phyloP scores from a whole-genome alignment of 768 basidiomycete species.

The Lactarius akahatsu region DNA sequence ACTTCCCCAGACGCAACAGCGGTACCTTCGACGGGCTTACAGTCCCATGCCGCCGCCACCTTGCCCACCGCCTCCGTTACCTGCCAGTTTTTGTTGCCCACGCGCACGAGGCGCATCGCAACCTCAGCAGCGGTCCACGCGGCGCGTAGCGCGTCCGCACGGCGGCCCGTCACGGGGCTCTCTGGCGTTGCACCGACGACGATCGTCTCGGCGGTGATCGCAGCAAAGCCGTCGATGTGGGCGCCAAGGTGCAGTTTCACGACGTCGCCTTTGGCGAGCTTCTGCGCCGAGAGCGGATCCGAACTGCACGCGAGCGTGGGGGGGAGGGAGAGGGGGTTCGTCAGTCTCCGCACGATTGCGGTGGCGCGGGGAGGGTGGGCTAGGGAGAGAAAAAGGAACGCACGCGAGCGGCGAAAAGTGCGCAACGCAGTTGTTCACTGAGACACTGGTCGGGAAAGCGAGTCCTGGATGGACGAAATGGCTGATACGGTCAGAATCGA shows the following conservation, averaged over 20 bases:
- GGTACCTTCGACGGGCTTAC: conserved; percentile 91
- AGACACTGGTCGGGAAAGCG: conserved; percentile 92
- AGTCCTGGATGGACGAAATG: conserved; percentile 51
- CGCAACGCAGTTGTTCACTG: conserved; percentile 92
- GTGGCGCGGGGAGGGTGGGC: too few relatives aligned
- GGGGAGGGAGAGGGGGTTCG: conserved; percentile 23
- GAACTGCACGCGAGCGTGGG: conserved; percentile 48
- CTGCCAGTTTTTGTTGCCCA: conserved; percentile 92
- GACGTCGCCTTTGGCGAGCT: conserved; percentile 80
- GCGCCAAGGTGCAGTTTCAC: conserved; percentile 97
- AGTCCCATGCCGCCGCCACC: conserved; percentile 69
- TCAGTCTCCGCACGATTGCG: background rate
- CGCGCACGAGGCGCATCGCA: conserved; percentile 88
- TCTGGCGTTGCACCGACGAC: conserved; percentile 76
- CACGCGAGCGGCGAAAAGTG: conserved; percentile 96
- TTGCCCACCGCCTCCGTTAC: conserved; percentile 85
- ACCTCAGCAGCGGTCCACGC: conserved; percentile 92
- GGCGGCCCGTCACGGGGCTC: conserved; percentile 77
- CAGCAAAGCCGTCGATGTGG: conserved; percentile 96
- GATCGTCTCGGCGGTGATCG: conserved; percentile 90
- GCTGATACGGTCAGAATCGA: too few relatives aligned
- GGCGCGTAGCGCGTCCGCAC: conserved; percentile 90
- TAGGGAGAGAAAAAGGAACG: conserved; percentile 36
- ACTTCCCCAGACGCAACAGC: conserved; percentile 26
- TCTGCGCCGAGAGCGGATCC: conserved; percentile 66